These are phyloP conservation scores for Alternaria brassicae DNA, from an alignment of 2,329 filamentous ascomycete genomes.

Conservation along the genomic window DNA sequence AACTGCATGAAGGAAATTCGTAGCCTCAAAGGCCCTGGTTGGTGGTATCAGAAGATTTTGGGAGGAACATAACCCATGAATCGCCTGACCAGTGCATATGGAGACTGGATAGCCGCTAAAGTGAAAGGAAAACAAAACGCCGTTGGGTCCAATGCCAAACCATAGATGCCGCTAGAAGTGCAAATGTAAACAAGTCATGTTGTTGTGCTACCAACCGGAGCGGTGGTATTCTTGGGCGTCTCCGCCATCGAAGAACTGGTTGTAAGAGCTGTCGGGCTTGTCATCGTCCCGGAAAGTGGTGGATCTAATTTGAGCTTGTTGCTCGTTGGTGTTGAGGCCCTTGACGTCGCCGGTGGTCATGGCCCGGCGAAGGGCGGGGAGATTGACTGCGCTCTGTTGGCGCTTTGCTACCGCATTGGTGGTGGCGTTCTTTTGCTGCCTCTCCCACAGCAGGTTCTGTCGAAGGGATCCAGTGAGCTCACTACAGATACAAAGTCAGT, in stretches of 20 bases:
- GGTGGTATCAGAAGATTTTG: constrained; percentile 49
- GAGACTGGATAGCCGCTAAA: constrained; percentile 18
- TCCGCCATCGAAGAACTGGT: constrained; percentile 76
- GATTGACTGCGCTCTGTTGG: constrained; percentile 69
- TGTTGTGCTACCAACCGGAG: constrained; percentile 74
- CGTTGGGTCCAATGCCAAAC: constrained; percentile 38
- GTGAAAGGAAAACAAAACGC: constrained; percentile 34
- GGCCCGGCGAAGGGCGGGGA: constrained; percentile 45
- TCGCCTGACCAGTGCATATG: constrained; percentile 26
- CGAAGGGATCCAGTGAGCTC: constrained; percentile 93
- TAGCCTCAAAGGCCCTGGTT: constrained; percentile 45
- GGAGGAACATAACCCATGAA: constrained; percentile 39
- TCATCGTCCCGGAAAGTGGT: constrained; percentile 65
- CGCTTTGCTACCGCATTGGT: constrained; percentile 89
- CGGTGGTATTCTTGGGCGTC: constrained; percentile 79
- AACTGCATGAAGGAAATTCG: constrained; percentile 46
- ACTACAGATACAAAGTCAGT: constrained; percentile 53
- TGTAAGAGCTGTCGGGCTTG: constrained; percentile 74
- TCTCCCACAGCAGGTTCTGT: constrained; percentile 91
- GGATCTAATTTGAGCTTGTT: constrained; percentile 54
- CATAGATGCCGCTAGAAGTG: constrained; percentile 49
- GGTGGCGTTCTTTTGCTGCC: constrained; percentile 90
- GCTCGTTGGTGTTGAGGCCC: constrained; percentile 76
- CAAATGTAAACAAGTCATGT: constrained; percentile 30
- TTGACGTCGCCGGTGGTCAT: constrained; percentile 79